phyloP scores from a whole-genome alignment of 1,139 yeast genomes.

The Lodderomyces oxycetoniae region DNA sequence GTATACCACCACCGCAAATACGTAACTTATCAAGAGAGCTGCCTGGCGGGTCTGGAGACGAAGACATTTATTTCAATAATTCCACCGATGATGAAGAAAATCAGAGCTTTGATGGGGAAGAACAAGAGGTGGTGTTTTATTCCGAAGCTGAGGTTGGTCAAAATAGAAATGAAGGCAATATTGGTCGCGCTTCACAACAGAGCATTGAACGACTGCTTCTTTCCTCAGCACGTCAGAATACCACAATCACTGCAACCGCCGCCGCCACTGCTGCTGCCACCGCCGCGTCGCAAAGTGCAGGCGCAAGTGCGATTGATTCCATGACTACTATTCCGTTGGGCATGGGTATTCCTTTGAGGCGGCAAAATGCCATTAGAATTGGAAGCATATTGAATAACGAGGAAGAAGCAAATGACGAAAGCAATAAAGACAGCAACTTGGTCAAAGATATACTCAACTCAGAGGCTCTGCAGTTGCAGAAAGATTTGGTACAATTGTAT shows the following conservation, averaged over 20 bases:
- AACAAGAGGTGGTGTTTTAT: slow-evolving; percentile 7
- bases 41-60: slow-evolving; percentile 7
- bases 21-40: slow-evolving; percentile 13
- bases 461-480: slow-evolving; percentile 7
- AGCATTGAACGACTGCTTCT: too few relatives aligned
- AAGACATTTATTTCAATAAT: slow-evolving; percentile 10
- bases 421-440: slow-evolving; percentile 3
- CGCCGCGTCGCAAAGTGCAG: slow-evolving; percentile 9
- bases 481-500: not conserved
- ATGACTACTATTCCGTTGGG: not conserved
- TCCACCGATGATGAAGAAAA: slow-evolving; percentile 13
- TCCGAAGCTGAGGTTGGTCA: slow-evolving; percentile 5
- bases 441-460: slow-evolving; percentile 6
- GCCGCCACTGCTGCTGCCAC: slow-evolving; percentile 4
- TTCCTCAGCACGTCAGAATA: slow-evolving; percentile 2
- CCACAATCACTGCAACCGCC: slow-evolving; percentile 1
- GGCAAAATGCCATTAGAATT: slow-evolving; percentile 21
- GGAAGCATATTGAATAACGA: slow-evolving; percentile 6
- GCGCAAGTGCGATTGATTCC: not conserved
- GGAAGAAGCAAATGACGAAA: slow-evolving; percentile 3
- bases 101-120: slow-evolving; percentile 13
- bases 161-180: slow-evolving; percentile 2
- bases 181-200: not conserved
- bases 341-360: slow-evolving; percentile 14
- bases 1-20: slow-evolving; percentile 14